Conservation (phyloP, 2,329 filamentous ascomycete species). For the Xylariaceae sp. region DNA sequence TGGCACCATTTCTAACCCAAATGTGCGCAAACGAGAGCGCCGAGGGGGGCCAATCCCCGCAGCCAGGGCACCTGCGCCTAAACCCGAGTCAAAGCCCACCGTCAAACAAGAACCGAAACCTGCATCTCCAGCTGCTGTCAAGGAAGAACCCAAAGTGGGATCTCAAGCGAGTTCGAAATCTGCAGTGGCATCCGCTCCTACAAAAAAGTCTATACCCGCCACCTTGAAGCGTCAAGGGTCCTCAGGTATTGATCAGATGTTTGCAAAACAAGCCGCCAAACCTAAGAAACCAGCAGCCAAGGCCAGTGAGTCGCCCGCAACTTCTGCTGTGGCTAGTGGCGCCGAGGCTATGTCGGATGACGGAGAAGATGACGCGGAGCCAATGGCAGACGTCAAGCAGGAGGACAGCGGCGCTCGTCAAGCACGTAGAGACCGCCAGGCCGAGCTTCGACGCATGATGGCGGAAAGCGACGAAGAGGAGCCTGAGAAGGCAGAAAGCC, state of each 20-base stretch:
- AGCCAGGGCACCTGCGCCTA: slow-evolving; percentile 38
- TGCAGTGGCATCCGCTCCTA: slow-evolving; percentile 42
- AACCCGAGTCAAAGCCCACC: slow-evolving; percentile 39
- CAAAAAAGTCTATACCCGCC: slow-evolving; percentile 47
- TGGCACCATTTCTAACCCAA: slow-evolving; percentile 76
- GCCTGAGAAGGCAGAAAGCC: slow-evolving; percentile 32
- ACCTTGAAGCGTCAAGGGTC: slow-evolving; percentile 58
- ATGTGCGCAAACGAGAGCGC: slow-evolving; percentile 62
- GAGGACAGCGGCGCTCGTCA: slow-evolving; percentile 34
- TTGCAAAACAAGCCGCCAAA: slow-evolving; percentile 43
- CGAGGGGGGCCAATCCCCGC: slow-evolving; percentile 41
- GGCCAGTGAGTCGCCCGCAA: slow-evolving; percentile 17
- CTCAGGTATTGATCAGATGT: slow-evolving; percentile 45
- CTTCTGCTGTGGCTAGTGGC: slow-evolving; percentile 24
- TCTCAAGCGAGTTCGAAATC: slow-evolving; percentile 36
- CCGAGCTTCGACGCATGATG: slow-evolving; percentile 44
- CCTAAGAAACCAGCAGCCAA: slow-evolving; percentile 41
- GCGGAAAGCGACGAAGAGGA: slow-evolving; percentile 43
- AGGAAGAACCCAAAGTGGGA: slow-evolving; percentile 46
- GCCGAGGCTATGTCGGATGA: slow-evolving; percentile 42
- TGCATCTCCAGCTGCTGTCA: slow-evolving; percentile 37
- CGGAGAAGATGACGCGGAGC: slow-evolving; percentile 42
- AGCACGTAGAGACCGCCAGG: slow-evolving; percentile 38
- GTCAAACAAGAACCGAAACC: slow-evolving; percentile 48
- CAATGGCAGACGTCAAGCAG: slow-evolving; percentile 34